Conservation (phyloP, 306 rosid genomes). For the Ormosia semicastrata region DNA sequence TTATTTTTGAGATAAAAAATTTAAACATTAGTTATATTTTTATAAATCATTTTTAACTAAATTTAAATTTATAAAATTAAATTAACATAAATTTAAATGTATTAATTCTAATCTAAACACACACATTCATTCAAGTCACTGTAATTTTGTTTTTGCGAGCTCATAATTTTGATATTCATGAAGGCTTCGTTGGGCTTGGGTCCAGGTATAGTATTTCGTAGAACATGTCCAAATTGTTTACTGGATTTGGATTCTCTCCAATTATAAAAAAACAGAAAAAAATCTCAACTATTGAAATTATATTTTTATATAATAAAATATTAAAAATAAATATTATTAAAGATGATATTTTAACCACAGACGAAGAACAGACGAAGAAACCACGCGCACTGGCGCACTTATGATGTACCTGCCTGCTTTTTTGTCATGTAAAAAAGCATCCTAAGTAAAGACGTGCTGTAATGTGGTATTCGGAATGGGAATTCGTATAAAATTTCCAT, state of each 20-base stretch:
- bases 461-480: not conserved
- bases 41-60: too few species aligned
- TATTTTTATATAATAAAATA: too few species aligned
- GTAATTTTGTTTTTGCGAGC: not conserved
- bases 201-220: not conserved
- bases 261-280: too few species aligned
- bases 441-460: conserved; percentile 2
- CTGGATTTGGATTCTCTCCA: too few species aligned
- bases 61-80: too few species aligned
- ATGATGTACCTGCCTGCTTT: not conserved
- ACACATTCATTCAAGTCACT: not conserved
- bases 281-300: too few species aligned
- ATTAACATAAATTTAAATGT: too few species aligned
- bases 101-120: too few species aligned
- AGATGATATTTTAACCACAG: too few species aligned
- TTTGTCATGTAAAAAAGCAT: not conserved
- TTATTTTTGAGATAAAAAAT: too few species aligned
- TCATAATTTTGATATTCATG: not conserved
- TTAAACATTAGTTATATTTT: too few species aligned
- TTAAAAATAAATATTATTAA: too few species aligned
- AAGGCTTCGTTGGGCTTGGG: not conserved
- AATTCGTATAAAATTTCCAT: not conserved
- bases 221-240: not conserved
- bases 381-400: conserved; percentile 1
- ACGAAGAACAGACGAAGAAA: not conserved